Conservation (phyloP, 306 rosid species). For the Morella rubra region DNA sequence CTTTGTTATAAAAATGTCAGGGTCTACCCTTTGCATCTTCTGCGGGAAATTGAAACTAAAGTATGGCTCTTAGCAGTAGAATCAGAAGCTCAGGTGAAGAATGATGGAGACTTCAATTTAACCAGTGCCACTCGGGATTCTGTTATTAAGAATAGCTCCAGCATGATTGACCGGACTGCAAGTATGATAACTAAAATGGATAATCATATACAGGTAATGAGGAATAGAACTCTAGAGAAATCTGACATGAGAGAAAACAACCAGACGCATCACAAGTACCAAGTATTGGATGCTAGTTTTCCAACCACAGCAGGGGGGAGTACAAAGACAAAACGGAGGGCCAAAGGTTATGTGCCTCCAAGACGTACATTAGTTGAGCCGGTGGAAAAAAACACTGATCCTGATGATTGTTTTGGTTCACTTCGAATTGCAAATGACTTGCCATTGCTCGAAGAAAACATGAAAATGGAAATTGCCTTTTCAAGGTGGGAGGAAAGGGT, state of each 20-base stretch:
- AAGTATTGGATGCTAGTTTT: constrained; percentile 49
- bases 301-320: constrained; percentile 59
- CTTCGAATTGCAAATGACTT: constrained; percentile 50
- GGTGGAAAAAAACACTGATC: constrained; percentile 52
- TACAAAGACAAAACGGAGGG: constrained; percentile 80
- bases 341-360: constrained; percentile 63
- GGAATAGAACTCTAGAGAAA: constrained; percentile 63
- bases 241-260: constrained; percentile 60
- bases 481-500: constrained; percentile 96
- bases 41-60: constrained; percentile 94
- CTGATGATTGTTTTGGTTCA: constrained; percentile 65
- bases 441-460: constrained; percentile 64
- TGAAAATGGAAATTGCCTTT: constrained; percentile 71
- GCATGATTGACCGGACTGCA: constrained; percentile 88
- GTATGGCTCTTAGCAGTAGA: constrained; percentile 98
- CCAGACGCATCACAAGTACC: constrained; percentile 59
- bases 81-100: constrained; percentile 85
- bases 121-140: constrained; percentile 54
- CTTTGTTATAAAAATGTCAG: constrained; percentile 47
- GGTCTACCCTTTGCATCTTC: constrained; percentile 79
- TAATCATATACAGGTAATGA: constrained; percentile 63
- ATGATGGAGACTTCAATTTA: constrained; percentile 72
- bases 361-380: constrained; percentile 63
- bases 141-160: constrained; percentile 58
- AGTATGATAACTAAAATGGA: constrained; percentile 87